Conservation (phyloP, 805 yeast genomes). For the Yamadazyma endophytica region DNA sequence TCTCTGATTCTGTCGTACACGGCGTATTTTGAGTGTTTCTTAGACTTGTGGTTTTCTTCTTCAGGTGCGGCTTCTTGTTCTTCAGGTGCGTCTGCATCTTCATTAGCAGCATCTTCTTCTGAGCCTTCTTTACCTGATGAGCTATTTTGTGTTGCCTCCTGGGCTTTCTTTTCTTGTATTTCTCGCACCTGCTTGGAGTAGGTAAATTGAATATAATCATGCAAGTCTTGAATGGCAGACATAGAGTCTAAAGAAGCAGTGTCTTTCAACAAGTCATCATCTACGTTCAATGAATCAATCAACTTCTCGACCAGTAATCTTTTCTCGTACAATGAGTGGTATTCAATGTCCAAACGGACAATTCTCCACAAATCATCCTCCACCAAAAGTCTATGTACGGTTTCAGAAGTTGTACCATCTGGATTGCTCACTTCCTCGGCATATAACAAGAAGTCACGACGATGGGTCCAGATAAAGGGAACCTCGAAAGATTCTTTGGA, state of each 20-base stretch:
- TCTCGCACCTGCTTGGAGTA: slow-evolving; percentile 60
- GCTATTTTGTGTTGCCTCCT: slow-evolving; percentile 4
- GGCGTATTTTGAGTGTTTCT: slow-evolving; percentile 57
- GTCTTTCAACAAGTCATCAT: slow-evolving; percentile 55
- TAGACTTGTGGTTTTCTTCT: too few species aligned
- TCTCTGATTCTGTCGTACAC: slow-evolving; percentile 63
- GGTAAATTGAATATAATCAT: slow-evolving; percentile 75
- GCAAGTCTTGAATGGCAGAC: slow-evolving; percentile 81
- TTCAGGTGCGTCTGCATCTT: slow-evolving; percentile 15
- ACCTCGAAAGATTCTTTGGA: slow-evolving; percentile 81
- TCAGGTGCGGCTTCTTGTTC: too few species aligned
- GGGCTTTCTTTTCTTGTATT: slow-evolving; percentile 15
- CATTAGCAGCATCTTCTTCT: slow-evolving; percentile 20
- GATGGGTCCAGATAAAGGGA: slow-evolving; percentile 92
- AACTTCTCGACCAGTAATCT: slow-evolving; percentile 57
- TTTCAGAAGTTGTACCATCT: slow-evolving; percentile 29
- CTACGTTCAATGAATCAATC: slow-evolving; percentile 47
- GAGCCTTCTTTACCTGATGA: slow-evolving; percentile 10
- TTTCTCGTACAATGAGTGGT: slow-evolving; percentile 78
- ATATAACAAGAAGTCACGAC: slow-evolving; percentile 79
- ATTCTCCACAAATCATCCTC: slow-evolving; percentile 94
- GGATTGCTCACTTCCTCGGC: slow-evolving; percentile 44
- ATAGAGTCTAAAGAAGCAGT: slow-evolving; percentile 55
- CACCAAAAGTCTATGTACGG: slow-evolving; percentile 50
- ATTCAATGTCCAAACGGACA: slow-evolving; percentile 80